These are phyloP conservation scores for Puccinia polysora DNA, from an alignment of 1,284 basidiomycete genomes.

Conservation along the genomic window DNA sequence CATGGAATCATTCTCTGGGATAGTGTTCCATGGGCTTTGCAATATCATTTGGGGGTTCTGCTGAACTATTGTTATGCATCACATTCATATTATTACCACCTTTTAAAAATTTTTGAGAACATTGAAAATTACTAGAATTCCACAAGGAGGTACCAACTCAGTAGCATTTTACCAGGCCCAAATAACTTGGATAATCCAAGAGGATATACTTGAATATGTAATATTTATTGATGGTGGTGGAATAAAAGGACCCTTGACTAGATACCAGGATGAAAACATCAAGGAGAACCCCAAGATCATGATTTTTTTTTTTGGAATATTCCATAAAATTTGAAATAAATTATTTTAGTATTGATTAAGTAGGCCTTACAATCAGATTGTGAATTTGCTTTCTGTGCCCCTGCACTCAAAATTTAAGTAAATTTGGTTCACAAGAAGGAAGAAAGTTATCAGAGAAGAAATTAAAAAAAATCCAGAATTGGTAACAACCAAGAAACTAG, in stretches of 20 bases:
- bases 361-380: not conserved
- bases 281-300: not conserved
- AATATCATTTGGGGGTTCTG: constrained; percentile 24
- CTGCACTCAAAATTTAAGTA: not conserved
- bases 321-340: not conserved
- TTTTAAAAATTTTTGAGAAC: constrained; percentile 12
- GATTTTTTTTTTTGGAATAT: constrained; percentile 19
- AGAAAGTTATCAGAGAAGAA: not conserved
- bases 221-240: constrained; percentile 23
- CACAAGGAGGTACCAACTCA: constrained; percentile 23
- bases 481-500: not conserved
- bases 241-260: constrained; percentile 4
- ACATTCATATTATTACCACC: not conserved
- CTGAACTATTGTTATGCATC: not conserved
- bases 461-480: not conserved
- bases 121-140: constrained; percentile 9
- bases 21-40: not conserved
- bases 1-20: not conserved
- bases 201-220: not conserved
- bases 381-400: constrained; percentile 9
- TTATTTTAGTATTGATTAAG: constrained; percentile 2
- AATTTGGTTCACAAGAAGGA: not conserved
- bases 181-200: constrained; percentile 21
- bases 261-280: not conserved
- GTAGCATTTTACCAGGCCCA: constrained; percentile 28